phyloP scores from a whole-genome alignment of 495 filamentous ascomycete genomes.

The Aspergillus incahuasiensis region DNA sequence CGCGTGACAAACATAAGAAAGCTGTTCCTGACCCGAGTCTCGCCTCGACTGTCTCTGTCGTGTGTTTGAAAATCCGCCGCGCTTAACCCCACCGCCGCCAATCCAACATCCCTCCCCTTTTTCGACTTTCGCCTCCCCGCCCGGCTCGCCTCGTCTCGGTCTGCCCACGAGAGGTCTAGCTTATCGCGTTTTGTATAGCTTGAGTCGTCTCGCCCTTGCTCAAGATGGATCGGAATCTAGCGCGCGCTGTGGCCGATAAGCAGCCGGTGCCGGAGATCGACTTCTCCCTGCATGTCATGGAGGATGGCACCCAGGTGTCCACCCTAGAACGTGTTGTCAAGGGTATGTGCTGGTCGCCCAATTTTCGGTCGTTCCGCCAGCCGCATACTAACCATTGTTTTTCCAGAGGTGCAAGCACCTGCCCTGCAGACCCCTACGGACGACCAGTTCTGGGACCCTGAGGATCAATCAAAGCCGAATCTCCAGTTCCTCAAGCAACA shows the following conservation, averaged over 20 bases:
- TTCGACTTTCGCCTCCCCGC: conserved; percentile 9
- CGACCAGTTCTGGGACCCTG: conserved; percentile 71
- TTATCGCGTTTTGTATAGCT: conserved; percentile 14
- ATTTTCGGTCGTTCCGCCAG: background rate
- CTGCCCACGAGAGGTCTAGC: conserved; percentile 11
- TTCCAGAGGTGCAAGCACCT: conserved; percentile 88
- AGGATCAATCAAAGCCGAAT: conserved; percentile 84
- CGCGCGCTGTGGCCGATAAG: conserved; percentile 84
- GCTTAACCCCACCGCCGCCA: conserved; percentile 19
- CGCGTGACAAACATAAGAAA: conserved; percentile 1
- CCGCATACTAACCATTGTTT: background rate
- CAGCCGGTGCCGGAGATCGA: conserved; percentile 95
- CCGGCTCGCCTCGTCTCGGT: conserved; percentile 2
- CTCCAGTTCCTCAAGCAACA: conserved; percentile 95
- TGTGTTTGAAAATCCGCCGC: conserved; percentile 21
- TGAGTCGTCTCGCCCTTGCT: conserved; percentile 7
- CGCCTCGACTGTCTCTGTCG: background rate
- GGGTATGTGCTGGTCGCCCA: conserved; percentile 53
- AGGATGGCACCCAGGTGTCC: conserved; percentile 91
- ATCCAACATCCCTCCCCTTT: conserved; percentile 5
- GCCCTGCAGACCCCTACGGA: conserved; percentile 86
- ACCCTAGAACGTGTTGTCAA: conserved; percentile 94
- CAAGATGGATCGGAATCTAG: conserved; percentile 44
- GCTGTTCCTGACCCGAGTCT: background rate
- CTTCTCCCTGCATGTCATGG: conserved; percentile 96